These are phyloP conservation scores for Xylaria sp. DNA, from an alignment of 2,329 filamentous ascomycete species.

Conservation along the genomic window DNA sequence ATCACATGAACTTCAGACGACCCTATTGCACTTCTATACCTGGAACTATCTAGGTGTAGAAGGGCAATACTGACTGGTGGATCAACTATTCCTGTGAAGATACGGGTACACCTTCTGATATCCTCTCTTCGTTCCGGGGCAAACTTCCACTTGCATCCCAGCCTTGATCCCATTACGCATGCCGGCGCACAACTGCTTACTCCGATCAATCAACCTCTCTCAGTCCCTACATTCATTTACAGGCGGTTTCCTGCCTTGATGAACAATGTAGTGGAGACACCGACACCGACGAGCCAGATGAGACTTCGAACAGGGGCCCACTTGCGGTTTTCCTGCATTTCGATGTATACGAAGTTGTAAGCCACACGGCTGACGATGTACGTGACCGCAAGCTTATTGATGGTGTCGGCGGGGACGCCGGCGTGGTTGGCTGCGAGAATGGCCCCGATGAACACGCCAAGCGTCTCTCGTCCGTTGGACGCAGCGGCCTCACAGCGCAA, in stretches of 20 bases:
- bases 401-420: slow-evolving; percentile 32
- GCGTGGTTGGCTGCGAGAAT: slow-evolving; percentile 44
- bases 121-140: background rate
- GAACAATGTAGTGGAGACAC: slow-evolving; percentile 35
- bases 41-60: background rate
- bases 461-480: slow-evolving; percentile 22
- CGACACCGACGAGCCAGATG: slow-evolving; percentile 35
- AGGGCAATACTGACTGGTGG: background rate
- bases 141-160: background rate
- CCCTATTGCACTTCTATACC: background rate
- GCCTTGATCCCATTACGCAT: background rate
- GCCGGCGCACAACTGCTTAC: background rate
- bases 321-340: slow-evolving; percentile 38
- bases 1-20: background rate
- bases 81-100: background rate
- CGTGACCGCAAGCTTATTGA: slow-evolving; percentile 38
- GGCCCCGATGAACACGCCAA: slow-evolving; percentile 23
- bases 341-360: slow-evolving; percentile 42
- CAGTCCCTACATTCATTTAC: background rate
- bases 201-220: background rate
- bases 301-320: slow-evolving; percentile 36
- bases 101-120: background rate
- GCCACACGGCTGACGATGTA: slow-evolving; percentile 38
- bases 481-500: slow-evolving; percentile 19
- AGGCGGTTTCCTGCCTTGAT: slow-evolving; percentile 37